phyloP scores from a whole-genome alignment of 1,284 basidiomycete genomes.

The Ustilago trichophora region DNA sequence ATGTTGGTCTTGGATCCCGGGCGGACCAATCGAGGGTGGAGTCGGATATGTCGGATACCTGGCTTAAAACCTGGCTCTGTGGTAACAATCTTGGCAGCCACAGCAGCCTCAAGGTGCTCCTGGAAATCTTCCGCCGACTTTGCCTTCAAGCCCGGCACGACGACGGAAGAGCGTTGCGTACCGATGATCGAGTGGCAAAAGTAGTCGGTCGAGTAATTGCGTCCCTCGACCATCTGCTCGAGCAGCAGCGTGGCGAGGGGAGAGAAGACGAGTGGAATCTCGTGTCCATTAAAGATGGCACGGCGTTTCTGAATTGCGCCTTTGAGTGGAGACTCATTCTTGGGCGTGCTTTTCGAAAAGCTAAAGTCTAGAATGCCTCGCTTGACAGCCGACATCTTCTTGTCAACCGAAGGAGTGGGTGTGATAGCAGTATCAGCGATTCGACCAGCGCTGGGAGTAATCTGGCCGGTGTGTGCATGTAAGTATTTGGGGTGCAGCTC shows the following conservation, averaged over 20 bases:
- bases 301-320: conserved; percentile 4
- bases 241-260: conserved; percentile 34
- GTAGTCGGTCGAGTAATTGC: conserved; percentile 47
- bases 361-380: conserved; percentile 8
- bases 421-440: conserved; percentile 34
- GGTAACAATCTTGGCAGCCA: conserved; percentile 39
- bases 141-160: conserved; percentile 14
- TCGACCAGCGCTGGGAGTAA: conserved; percentile 12
- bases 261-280: conserved; percentile 21
- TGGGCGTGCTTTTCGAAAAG: conserved; percentile 15
- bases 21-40: conserved; percentile 26
- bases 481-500: conserved; percentile 40
- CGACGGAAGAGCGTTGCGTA: conserved; percentile 9
- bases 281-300: conserved; percentile 36
- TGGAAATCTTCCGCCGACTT: conserved; percentile 34
- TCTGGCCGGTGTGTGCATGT: conserved; percentile 13
- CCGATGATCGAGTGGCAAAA: conserved; percentile 43
- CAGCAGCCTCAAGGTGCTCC: conserved; percentile 34
- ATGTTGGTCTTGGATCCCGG: conserved; percentile 20
- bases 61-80: conserved; percentile 46
- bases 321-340: conserved; percentile 15
- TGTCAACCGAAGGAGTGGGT: conserved; percentile 19
- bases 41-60: conserved; percentile 30
- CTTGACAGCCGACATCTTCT: conserved; percentile 29
- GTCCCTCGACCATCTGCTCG: conserved; percentile 42